These are phyloP conservation scores for Hericium rajendrae DNA, from an alignment of 768 basidiomycete genomes.

Conservation along the genomic window DNA sequence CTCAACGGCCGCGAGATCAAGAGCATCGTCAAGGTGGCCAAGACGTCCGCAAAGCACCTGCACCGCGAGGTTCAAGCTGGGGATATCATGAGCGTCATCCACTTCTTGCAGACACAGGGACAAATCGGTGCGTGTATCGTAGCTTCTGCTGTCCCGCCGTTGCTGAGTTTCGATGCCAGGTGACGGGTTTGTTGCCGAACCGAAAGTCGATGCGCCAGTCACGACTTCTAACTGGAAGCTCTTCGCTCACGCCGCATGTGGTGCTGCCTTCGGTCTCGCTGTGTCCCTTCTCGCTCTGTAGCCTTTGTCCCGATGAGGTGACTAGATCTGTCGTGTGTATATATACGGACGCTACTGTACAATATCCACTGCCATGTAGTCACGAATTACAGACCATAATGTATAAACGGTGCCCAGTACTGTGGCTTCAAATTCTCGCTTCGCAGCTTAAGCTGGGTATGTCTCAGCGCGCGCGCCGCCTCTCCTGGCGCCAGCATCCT, in stretches of 20 bases:
- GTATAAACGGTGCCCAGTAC: not conserved
- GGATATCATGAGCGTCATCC: not conserved
- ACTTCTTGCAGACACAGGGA: not conserved
- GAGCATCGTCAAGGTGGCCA: conserved; percentile 16
- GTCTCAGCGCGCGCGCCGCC: not conserved
- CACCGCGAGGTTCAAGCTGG: not conserved
- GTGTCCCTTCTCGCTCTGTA: too few relatives aligned
- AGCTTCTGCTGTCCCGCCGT: not conserved
- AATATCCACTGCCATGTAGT: not conserved
- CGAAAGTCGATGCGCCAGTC: too few relatives aligned
- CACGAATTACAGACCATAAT: not conserved
- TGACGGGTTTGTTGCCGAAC: too few relatives aligned
- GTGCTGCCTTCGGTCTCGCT: too few relatives aligned
- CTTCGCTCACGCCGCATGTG: too few relatives aligned
- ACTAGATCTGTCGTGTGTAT: too few relatives aligned
- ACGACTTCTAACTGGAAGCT: too few relatives aligned
- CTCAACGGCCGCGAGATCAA: conserved; percentile 19
- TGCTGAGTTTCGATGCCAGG: too few relatives aligned
- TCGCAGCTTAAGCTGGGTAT: not conserved
- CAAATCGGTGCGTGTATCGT: not conserved
- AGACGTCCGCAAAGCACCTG: conserved; percentile 9
- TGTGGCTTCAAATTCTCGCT: not conserved
- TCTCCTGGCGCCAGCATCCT: not conserved
- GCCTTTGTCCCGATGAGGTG: too few relatives aligned
- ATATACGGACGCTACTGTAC: too few relatives aligned